Conservation (phyloP, 2,329 filamentous ascomycete genomes). For the Ceratocystis harringtonii region DNA sequence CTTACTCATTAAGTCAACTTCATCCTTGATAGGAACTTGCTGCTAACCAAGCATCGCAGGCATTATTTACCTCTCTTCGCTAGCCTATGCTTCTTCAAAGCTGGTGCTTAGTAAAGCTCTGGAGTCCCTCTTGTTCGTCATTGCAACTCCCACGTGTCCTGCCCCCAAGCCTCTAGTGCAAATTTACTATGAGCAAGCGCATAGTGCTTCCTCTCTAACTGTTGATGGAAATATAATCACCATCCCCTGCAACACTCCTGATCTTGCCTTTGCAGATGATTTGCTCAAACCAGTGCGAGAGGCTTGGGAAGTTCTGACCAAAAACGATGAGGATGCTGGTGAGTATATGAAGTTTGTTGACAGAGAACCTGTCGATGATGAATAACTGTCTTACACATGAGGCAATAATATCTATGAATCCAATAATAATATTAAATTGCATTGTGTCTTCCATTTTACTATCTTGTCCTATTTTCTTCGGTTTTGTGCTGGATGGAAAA, state of each 20-base stretch:
- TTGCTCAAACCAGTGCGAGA: constrained; percentile 50
- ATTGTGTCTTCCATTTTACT: neutral
- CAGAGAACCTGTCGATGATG: constrained; percentile 45
- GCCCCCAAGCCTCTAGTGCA: constrained; percentile 32
- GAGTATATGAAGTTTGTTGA: constrained; percentile 70
- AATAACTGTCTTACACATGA: constrained; percentile 34
- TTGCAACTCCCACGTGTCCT: constrained; percentile 8
- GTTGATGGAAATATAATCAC: constrained; percentile 33
- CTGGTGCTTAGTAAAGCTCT: constrained; percentile 29
- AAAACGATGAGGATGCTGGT: constrained; percentile 29
- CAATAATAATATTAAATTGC: neutral
- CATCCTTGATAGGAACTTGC: constrained; percentile 18
- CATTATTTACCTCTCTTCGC: constrained; percentile 29
- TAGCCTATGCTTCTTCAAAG: constrained; percentile 25
- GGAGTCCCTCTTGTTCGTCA: constrained; percentile 27
- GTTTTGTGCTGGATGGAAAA: neutral
- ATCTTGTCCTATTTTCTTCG: neutral
- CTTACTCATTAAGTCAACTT: constrained; percentile 17
- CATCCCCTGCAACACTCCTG: constrained; percentile 45
- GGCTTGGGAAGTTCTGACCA: constrained; percentile 53
- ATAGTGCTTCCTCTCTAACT: constrained; percentile 20
- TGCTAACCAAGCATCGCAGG: constrained; percentile 23
- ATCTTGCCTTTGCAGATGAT: constrained; percentile 60
- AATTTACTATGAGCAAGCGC: constrained; percentile 40
- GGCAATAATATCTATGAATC: neutral